Evolutionary conservation across 2,329 filamentous ascomycete species (phyloP).

Genomic region (Cladobotryum protrusum): DNA sequence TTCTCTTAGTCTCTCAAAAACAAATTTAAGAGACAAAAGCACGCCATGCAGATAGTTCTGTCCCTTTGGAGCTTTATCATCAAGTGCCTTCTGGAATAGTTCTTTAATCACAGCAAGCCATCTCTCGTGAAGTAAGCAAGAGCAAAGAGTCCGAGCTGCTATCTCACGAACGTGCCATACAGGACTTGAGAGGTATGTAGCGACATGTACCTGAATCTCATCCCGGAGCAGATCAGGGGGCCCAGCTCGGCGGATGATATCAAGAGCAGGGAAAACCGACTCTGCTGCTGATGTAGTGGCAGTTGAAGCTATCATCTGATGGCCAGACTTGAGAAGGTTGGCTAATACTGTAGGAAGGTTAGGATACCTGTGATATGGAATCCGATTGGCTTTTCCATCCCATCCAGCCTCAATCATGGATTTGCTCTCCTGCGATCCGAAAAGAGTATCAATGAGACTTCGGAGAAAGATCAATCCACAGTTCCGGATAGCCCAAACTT

Average conservation of each 20-base stretch:
- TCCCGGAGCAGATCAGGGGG: constrained; percentile 53
- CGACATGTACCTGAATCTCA: constrained; percentile 52
- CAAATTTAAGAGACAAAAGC: constrained; percentile 49
- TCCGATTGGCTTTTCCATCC: constrained; percentile 57
- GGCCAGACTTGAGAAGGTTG: constrained; percentile 51
- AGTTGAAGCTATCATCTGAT: constrained; percentile 36
- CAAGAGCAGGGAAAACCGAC: constrained; percentile 75
- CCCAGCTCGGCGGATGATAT: constrained; percentile 67
- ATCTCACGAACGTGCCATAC: constrained; percentile 81
- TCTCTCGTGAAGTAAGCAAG: constrained; percentile 48
- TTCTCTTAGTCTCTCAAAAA: constrained; percentile 48
- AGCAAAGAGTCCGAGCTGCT: constrained; percentile 65
- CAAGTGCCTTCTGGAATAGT: constrained; percentile 29
- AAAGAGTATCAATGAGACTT: constrained; percentile 71
- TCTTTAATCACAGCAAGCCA: constrained; percentile 39
- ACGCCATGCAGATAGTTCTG: constrained; percentile 54
- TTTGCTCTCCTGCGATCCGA: constrained; percentile 71
- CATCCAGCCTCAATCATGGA: constrained; percentile 53
- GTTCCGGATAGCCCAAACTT: constrained; percentile 91
- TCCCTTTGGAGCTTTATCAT: constrained; percentile 20
- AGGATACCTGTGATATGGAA: constrained; percentile 65
- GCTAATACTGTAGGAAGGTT: constrained; percentile 58
- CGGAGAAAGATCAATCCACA: constrained; percentile 85
- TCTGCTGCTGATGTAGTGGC: constrained; percentile 45
- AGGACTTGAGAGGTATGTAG: constrained; percentile 57